A percentile compares a stretch with the other conserved stretches of the same genome.
Evolutionary conservation across 1,284 basidiomycete genomes (phyloP).

Genomic region (Leccinum laetum): DNA sequence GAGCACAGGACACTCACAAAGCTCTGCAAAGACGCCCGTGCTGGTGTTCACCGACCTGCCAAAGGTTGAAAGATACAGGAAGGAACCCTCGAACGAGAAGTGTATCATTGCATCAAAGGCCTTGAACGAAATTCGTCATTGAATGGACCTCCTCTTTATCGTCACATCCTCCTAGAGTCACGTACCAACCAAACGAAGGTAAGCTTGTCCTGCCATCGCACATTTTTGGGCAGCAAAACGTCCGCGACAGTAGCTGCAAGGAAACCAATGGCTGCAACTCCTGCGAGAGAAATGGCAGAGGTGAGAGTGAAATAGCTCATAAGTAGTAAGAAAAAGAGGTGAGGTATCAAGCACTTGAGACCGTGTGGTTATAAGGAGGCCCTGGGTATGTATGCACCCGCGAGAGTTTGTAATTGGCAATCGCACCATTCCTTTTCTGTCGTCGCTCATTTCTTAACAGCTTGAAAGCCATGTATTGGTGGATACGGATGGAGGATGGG

Average conservation of each 20-base stretch:
- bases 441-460: not conserved
- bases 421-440: not conserved
- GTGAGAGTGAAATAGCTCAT: conserved; percentile 54
- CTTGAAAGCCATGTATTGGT: not conserved
- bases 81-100: conserved; percentile 77
- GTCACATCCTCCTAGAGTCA: not conserved
- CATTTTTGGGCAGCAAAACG: conserved; percentile 57
- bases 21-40: conserved; percentile 66
- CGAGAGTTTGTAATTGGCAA: not conserved
- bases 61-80: conserved; percentile 73
- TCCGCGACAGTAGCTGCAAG: conserved; percentile 54
- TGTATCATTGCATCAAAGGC: conserved; percentile 80
- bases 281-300: conserved; percentile 63
- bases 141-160: not conserved
- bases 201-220: conserved; percentile 58
- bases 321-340: not conserved
- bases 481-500: not conserved
- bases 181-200: conserved; percentile 76
- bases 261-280: conserved; percentile 50
- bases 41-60: conserved; percentile 73
- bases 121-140: conserved; percentile 33
- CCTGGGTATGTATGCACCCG: no score
- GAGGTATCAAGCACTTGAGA: not conserved
- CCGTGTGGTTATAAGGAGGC: no score
- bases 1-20: conserved; percentile 54